These are phyloP conservation scores for Potentilla sterilis DNA, from an alignment of 306 rosid species.

Conservation along the genomic window DNA sequence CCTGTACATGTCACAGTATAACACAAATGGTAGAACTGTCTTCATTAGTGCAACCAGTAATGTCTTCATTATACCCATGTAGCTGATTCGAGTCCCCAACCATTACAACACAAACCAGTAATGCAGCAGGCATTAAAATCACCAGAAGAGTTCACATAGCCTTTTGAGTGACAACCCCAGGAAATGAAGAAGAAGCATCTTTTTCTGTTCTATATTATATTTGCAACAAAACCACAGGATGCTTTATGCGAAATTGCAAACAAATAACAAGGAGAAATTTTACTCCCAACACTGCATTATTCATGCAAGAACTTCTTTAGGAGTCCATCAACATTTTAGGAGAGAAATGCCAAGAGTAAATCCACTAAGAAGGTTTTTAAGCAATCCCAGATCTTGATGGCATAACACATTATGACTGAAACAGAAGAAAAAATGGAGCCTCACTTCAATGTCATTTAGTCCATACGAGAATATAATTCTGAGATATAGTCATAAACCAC, in stretches of 20 bases:
- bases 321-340: neutral
- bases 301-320: conserved; percentile 11
- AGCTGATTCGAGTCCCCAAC: neutral
- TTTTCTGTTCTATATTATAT: neutral
- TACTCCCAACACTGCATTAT: conserved; percentile 7
- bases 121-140: conserved; percentile 1
- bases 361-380: neutral
- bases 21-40: neutral
- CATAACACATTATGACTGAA: neutral
- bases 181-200: neutral
- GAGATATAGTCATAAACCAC: neutral
- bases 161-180: neutral
- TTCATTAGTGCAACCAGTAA: conserved; percentile 6
- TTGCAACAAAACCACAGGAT: neutral
- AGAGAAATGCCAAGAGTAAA: neutral
- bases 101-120: neutral
- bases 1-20: neutral
- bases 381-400: neutral
- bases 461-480: neutral
- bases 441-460: neutral
- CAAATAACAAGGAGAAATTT: neutral
- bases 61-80: neutral
- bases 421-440: neutral
- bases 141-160: neutral
- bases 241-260: conserved; percentile 1